Base-by-base conservation (phyloP, 2,329 filamentous ascomycete genomes). In the Phialophora tarda region DNA sequence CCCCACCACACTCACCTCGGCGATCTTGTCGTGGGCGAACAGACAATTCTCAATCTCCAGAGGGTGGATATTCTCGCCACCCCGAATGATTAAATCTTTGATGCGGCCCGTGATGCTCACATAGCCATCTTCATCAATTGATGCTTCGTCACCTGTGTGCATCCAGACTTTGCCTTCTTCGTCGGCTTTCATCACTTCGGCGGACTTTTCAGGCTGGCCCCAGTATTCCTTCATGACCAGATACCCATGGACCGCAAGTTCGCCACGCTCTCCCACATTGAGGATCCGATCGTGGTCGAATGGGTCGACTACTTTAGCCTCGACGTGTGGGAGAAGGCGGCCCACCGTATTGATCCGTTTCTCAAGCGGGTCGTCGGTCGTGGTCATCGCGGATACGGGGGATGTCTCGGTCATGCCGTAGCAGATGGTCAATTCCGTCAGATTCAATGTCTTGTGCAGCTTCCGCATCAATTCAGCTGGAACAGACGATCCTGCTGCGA, bases 351-450 rank as follows among this genome's bases (percentile, higher is more conserved):
- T 84, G 59, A 92, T 90, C 48, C 93, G 84, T 78, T 90, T 91
- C 44, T 85, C 84, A 2, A 92, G 81, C 0, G 91, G 88, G 75
- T 97, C 93, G 21, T 85, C 79, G 0, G 91, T 93, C 0, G 87
- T 83, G 0, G 93, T 97, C 93, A 97, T 97, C 70, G 86, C 87
- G 6, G 82, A 84, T 0, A 86, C 84, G 2, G 82, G 86, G 83
- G 74, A 91, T 69, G 93, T 97, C 79, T 97, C 93, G 1, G 93
- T 97, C 93, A 96, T 96, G 68, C 93, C 93, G 77, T 97, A 98
- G 82, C 93, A 97, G 70, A 97, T 97, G 0, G 93, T 94, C 24
- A 98, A 80, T 63, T 96, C 91, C 0, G 84, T 86, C 21, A 98
- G 81, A 57, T 95, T 95, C 8, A 98, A 82, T 1, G 82, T 84